Conservation (phyloP, 805 yeast species). For the Nakazawaea peltata region DNA sequence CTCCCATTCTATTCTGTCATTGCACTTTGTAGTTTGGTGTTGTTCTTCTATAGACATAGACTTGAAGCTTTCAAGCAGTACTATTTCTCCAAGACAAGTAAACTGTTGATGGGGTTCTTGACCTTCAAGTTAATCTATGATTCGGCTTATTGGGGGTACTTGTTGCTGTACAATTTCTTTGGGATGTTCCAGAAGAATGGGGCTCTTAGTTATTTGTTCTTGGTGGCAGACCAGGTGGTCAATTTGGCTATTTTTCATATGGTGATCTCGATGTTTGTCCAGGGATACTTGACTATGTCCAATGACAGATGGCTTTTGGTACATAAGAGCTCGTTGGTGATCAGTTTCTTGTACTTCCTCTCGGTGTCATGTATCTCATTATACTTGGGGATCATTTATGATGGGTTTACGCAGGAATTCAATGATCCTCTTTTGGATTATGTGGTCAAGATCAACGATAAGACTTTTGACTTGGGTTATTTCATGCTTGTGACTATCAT, state of each 20-base stretch:
- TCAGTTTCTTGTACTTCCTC: conserved; percentile 3
- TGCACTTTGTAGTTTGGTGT: neutral
- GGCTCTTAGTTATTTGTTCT: neutral
- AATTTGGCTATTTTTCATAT: conserved; percentile 1
- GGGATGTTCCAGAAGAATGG: conserved; percentile 1
- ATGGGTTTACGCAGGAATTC: neutral
- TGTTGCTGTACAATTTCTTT: conserved; percentile 1
- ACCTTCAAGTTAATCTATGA: conserved; percentile 4
- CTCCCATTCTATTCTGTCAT: conserved; percentile 4
- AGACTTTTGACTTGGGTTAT: neutral
- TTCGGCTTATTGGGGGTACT: conserved; percentile 2
- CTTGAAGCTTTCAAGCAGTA: neutral
- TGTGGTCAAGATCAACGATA: conserved; percentile 5
- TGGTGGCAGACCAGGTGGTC: conserved; percentile 3
- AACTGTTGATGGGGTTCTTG: conserved; percentile 3
- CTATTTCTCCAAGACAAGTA: conserved; percentile 3
- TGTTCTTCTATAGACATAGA: conserved; percentile 1
- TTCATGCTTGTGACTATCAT: conserved; percentile 1
- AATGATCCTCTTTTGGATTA: too few relatives aligned
- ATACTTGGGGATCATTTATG: conserved; percentile 1
- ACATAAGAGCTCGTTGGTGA: neutral
- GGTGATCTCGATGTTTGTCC: conserved; percentile 3
- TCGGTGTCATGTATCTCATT: conserved; percentile 5
- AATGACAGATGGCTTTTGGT: neutral
- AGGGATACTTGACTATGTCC: conserved; percentile 3